These are phyloP conservation scores for Aphanomyces astaci DNA, from an alignment of 352 stramenopile species.

Conservation along the genomic window DNA sequence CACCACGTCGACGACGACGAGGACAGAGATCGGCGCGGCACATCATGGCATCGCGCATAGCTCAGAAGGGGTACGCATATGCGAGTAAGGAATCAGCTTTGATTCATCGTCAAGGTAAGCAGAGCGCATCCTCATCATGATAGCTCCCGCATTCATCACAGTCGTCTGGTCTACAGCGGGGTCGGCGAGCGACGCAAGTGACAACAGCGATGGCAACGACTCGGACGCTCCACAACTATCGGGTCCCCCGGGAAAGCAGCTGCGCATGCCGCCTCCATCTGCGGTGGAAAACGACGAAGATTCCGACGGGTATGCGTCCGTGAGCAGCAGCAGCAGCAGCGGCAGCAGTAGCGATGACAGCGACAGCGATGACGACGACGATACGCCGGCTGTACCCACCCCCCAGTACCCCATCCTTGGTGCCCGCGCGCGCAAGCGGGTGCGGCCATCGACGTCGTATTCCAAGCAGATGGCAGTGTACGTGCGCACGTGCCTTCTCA, in stretches of 20 bases:
- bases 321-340: constrained; percentile 8
- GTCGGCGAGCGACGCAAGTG: background rate
- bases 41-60: background rate
- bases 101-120: constrained; percentile 17
- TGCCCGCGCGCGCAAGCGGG: constrained; percentile 60
- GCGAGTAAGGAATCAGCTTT: constrained; percentile 18
- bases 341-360: constrained; percentile 13
- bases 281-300: background rate
- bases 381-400: constrained; percentile 37
- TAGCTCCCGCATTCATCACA: background rate
- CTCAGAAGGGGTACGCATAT: constrained; percentile 7
- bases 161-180: background rate
- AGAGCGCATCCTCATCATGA: no score
- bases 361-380: constrained; percentile 25
- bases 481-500: constrained; percentile 72
- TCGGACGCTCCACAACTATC: constrained; percentile 8
- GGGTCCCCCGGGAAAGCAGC: constrained; percentile 8
- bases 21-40: background rate
- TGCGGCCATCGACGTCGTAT: constrained; percentile 74
- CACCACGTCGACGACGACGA: background rate
- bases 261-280: constrained; percentile 1
- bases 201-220: constrained; percentile 7
- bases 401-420: constrained; percentile 25
- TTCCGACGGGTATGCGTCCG: constrained; percentile 16
- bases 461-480: constrained; percentile 81